Evolutionary conservation across 1,284 basidiomycete species (phyloP).

Genomic region (Moniliophthora roreri): DNA sequence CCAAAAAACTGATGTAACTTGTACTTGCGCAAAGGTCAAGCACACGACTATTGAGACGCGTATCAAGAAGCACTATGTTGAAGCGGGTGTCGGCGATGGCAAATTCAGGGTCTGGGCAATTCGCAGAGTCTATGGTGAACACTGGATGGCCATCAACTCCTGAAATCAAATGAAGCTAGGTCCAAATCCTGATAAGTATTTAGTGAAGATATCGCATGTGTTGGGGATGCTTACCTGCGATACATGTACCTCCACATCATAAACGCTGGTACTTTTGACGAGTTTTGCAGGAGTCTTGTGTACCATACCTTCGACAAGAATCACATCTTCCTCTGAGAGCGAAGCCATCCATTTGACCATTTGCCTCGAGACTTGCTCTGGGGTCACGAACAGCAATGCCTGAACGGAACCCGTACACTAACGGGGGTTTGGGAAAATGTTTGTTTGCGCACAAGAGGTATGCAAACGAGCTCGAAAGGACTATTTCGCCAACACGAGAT

Average conservation of each 20-base stretch:
- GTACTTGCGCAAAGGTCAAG: constrained; percentile 84
- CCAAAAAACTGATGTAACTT: constrained; percentile 5
- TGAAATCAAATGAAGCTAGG: constrained; percentile 78
- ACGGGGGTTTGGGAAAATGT: constrained; percentile 90
- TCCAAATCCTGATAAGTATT: constrained; percentile 4
- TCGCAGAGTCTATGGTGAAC: constrained; percentile 93
- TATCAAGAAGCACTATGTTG: constrained; percentile 84
- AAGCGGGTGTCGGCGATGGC: constrained; percentile 67
- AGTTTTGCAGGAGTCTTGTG: constrained; percentile 81
- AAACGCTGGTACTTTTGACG: constrained; percentile 89
- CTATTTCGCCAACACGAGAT: constrained; percentile 73
- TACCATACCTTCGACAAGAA: constrained; percentile 84
- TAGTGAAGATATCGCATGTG: not conserved
- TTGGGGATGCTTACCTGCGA: constrained; percentile 55
- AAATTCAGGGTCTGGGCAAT: constrained; percentile 78
- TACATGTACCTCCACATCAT: constrained; percentile 89
- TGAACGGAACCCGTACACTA: constrained; percentile 91
- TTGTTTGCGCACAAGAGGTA: constrained; percentile 87
- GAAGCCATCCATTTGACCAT: constrained; percentile 94
- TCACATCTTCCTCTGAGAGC: constrained; percentile 87
- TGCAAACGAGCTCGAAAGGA: constrained; percentile 93
- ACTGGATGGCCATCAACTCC: constrained; percentile 81
- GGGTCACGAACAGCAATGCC: constrained; percentile 77
- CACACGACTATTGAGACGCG: constrained; percentile 93
- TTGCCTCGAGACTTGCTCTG: constrained; percentile 90